Evolutionary conservation across 257 asterid genomes (phyloP), one percentile per base, ranked within the genome.

Genomic region (Petunia axillaris): DNA sequence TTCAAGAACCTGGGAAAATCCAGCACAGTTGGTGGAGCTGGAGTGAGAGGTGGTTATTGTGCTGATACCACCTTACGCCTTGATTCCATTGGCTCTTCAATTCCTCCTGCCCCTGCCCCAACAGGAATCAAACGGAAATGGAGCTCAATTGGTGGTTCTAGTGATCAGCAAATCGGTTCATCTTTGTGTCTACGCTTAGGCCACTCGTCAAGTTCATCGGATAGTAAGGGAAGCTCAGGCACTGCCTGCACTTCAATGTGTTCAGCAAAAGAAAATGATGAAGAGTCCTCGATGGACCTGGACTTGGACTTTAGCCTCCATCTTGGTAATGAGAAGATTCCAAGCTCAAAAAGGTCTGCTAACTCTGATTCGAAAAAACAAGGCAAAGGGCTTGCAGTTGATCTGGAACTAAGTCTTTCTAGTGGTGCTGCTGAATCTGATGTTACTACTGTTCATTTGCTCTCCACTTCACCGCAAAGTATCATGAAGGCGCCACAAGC

Each of bases 171-270:
- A 50, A 78, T 81, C 37, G 88, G 85, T 25, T 84, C 94, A 13
- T 85, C 92, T 25, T 79, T 95, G 57, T 82, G 81, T 81, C 97
- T 95, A 82, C 80, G 75, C 80, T 91, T 95, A 25, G 99, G 99
- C 81, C 86, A 94, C 85, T 89, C 98, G 5, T 87, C 98, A 77
- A 95, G 97, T 84, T 95, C 98, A 53, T 93, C 98, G 14, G 99
- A 93, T 85, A 93, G 97, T 82, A 95, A 95, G 84, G 97, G 94
- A 78, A 95, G 99, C 81, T 89, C 97, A n/a, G 91, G 95, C 71
- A 92, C 97, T 82, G 93, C 89, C 44, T 89, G 97, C 90, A 91
- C 98, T 63, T 88, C 98, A 36, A 83, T 87, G 82, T 92, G 97
- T 82, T 92, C 98, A n/a, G 92, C 90, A 79, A 92, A 90, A 87